Evolutionary conservation across 768 basidiomycete species (phyloP), one percentile per base, ranked within the genome.

Genomic region (Leccinum olivaceopallidum): DNA sequence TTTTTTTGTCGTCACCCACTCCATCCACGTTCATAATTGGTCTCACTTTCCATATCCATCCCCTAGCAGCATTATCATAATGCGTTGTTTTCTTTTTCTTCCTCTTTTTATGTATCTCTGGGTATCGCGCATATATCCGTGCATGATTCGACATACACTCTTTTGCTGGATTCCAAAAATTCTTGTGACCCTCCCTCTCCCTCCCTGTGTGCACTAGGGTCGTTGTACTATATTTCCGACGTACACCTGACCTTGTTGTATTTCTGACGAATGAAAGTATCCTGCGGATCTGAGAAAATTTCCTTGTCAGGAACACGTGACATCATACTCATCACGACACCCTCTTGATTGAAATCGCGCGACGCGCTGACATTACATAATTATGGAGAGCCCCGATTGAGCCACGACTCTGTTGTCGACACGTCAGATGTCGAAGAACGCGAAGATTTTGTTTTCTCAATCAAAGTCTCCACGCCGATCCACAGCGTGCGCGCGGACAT

Each of bases 361-460:
- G 30, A 30, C 30, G 30, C 30, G 20, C 54, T 37, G 24, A 20
- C 55, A 32, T 36, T n/a, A n/a, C n/a, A n/a, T 49, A 32, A 55
- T 53, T 52, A 69, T 69, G 68, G 67, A 71, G 14, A 62, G 58
- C 48, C 62, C 62, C 6, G 84, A 84, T 48, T 42, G 14, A 62
- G 58, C 48, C 62, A 60, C 6, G 84, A 84, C 49, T 42, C 39
- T 44, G 67, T 82, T 53, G 81, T 88, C 14, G 85, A 85, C 66
- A 87, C 87, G 18, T 88, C 86, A 5, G 87, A 89, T 63, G 71
- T 76, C 52, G 87, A 87, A 65, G 87, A 89, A 63, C 77, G 78
- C 44, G 83, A 83, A 65, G 76, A 78, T 50, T 61, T 81, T n/a
- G 49, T 59, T 14, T 55, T 62, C 62, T 58, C 66, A 6, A 60